Evolutionary conservation across 1,284 basidiomycete genomes (phyloP).

Genomic region (Trametes versicolor): DNA sequence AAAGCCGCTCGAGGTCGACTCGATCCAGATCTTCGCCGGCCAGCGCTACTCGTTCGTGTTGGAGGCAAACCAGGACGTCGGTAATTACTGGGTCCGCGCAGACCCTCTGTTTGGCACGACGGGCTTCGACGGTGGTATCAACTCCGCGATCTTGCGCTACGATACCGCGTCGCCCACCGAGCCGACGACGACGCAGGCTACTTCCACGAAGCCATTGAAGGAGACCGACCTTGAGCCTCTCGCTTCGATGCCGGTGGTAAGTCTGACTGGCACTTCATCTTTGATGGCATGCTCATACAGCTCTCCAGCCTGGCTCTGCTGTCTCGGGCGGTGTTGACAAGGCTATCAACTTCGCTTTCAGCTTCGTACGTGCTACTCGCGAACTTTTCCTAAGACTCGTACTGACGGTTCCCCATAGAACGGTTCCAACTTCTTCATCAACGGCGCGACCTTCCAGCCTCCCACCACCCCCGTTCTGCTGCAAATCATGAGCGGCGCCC

Average conservation of each 20-base stretch:
- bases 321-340: conserved; percentile 41
- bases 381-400: no score
- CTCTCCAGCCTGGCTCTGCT: conserved; percentile 41
- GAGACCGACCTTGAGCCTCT: conserved; percentile 43
- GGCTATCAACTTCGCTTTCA: conserved; percentile 40
- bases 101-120: conserved; percentile 46
- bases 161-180: conserved; percentile 52
- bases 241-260: conserved; percentile 26
- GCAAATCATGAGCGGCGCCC: conserved; percentile 49
- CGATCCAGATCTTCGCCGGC: conserved; percentile 47
- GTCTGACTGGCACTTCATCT: background rate
- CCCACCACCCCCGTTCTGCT: conserved; percentile 48
- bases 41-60: conserved; percentile 52
- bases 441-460: conserved; percentile 38
- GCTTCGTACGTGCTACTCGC: conserved; percentile 33
- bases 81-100: conserved; percentile 39
- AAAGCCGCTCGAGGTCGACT: conserved; percentile 45
- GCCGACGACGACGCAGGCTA: conserved; percentile 47
- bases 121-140: conserved; percentile 50
- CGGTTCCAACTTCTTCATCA: conserved; percentile 39
- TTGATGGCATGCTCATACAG: background rate
- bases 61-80: conserved; percentile 30
- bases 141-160: conserved; percentile 66
- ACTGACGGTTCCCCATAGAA: conserved; percentile 21
- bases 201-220: conserved; percentile 34